Evolutionary conservation across 140 eudicot genomes (phyloP).

Genomic region (Oenanthe javanica): DNA sequence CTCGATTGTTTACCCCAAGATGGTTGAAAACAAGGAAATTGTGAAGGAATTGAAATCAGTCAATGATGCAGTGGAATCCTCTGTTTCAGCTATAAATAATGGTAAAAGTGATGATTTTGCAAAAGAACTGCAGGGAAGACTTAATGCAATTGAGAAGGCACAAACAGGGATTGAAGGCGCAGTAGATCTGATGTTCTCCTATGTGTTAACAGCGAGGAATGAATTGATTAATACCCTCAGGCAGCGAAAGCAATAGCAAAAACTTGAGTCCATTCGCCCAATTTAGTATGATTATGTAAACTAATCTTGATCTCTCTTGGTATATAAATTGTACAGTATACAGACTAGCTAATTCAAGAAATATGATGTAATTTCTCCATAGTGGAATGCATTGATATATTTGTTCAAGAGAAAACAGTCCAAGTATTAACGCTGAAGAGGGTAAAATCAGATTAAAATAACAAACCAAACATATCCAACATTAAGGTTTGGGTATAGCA

Average conservation of each 20-base stretch:
- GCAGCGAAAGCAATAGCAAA: slow-evolving; percentile 5
- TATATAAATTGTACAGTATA: neutral
- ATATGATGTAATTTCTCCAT: too few relatives aligned
- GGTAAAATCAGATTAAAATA: too few relatives aligned
- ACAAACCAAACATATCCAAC: too few relatives aligned
- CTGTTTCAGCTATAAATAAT: slow-evolving; percentile 12
- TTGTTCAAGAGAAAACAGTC: too few relatives aligned
- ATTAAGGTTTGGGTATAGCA: too few relatives aligned
- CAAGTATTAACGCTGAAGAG: too few relatives aligned
- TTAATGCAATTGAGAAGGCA: slow-evolving; percentile 35
- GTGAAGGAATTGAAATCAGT: slow-evolving; percentile 43
- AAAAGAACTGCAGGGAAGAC: slow-evolving; percentile 39
- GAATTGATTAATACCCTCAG: slow-evolving; percentile 44
- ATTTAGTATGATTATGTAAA: too few relatives aligned
- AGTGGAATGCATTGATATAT: too few relatives aligned
- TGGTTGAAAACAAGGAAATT: slow-evolving; percentile 17
- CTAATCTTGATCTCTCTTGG: neutral
- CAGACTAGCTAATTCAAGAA: too few relatives aligned
- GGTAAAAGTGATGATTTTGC: slow-evolving; percentile 16
- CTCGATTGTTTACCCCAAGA: slow-evolving; percentile 18
- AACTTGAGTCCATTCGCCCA: too few relatives aligned
- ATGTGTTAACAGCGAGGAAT: slow-evolving; percentile 37
- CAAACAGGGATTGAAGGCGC: slow-evolving; percentile 29
- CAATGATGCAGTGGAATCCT: slow-evolving; percentile 25
- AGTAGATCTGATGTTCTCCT: slow-evolving; percentile 32